These are phyloP conservation scores for Kwoniella botswanensis DNA, from an alignment of 768 basidiomycete species.

Conservation along the genomic window DNA sequence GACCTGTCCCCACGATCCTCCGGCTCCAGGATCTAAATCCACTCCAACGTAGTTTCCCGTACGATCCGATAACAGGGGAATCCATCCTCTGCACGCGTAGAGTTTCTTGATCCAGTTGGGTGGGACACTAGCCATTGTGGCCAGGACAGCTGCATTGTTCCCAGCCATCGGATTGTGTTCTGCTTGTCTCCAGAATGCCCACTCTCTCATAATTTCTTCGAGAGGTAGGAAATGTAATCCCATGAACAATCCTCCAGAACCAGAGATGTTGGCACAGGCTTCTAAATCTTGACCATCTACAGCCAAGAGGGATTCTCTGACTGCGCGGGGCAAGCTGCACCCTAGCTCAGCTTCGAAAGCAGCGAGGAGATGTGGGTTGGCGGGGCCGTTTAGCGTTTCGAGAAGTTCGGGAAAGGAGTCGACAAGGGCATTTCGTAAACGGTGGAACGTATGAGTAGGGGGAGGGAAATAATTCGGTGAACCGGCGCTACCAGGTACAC, in stretches of 20 bases:
- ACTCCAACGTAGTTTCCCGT: conserved; percentile 96
- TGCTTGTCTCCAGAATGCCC: conserved; percentile 94
- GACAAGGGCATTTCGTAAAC: conserved; percentile 78
- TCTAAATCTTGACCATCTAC: conserved; percentile 90
- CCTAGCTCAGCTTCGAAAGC: conserved; percentile 85
- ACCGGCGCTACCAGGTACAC: conserved; percentile 23
- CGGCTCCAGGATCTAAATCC: conserved; percentile 75
- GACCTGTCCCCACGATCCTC: conserved; percentile 82
- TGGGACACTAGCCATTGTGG: conserved; percentile 86
- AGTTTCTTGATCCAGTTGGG: conserved; percentile 83
- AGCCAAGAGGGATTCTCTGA: conserved; percentile 87
- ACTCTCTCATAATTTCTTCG: conserved; percentile 92
- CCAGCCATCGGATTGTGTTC: conserved; percentile 87
- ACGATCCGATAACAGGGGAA: conserved; percentile 91
- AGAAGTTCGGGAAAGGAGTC: conserved; percentile 91
- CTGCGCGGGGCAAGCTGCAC: conserved; percentile 70
- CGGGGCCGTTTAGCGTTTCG: conserved; percentile 92
- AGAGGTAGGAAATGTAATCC: conserved; percentile 91
- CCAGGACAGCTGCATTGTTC: conserved; percentile 72
- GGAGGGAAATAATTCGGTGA: conserved; percentile 68
- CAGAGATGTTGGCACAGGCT: conserved; percentile 56
- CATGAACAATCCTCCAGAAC: conserved; percentile 89
- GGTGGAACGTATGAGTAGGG: conserved; percentile 79
- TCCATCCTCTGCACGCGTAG: conserved; percentile 95
- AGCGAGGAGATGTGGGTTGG: conserved; percentile 76